phyloP scores from a whole-genome alignment of 495 filamentous ascomycete species.

The Xylaria flabelliformis region DNA sequence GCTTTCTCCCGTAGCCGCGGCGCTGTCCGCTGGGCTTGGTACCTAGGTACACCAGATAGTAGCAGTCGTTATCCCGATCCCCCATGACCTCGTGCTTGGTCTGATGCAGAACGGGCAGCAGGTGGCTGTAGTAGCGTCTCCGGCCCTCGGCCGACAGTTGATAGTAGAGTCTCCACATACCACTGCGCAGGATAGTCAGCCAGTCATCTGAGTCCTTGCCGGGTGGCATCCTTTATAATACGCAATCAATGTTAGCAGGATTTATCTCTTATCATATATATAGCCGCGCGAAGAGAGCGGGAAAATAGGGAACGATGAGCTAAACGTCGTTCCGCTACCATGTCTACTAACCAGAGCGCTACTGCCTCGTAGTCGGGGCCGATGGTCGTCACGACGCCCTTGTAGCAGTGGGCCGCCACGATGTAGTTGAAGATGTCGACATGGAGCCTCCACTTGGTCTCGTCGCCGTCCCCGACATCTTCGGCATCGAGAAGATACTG shows the following conservation, averaged over 20 bases:
- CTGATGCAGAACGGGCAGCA: slow-evolving; percentile 75
- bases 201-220: slow-evolving; percentile 74
- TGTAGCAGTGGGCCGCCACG: slow-evolving; percentile 72
- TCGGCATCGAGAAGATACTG: slow-evolving; percentile 73
- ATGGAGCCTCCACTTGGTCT: slow-evolving; percentile 76
- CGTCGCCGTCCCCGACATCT: slow-evolving; percentile 63
- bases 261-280: neutral
- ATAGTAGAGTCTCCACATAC: slow-evolving; percentile 75
- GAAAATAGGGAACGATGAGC: slow-evolving; percentile 17
- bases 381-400: slow-evolving; percentile 72
- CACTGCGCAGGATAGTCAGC: slow-evolving; percentile 71
- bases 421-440: slow-evolving; percentile 75
- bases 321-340: slow-evolving; percentile 2
- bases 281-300: neutral
- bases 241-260: slow-evolving; percentile 4
- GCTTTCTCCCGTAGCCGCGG: slow-evolving; percentile 70
- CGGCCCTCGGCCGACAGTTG: slow-evolving; percentile 72
- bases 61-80: slow-evolving; percentile 66
- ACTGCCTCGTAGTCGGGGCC: slow-evolving; percentile 77
- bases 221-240: slow-evolving; percentile 70
- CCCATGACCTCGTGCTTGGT: slow-evolving; percentile 71
- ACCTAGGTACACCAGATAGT: slow-evolving; percentile 81
- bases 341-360: slow-evolving; percentile 72
- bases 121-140: slow-evolving; percentile 75
- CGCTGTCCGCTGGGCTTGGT: slow-evolving; percentile 69